phyloP scores from a whole-genome alignment of 192 early-diverging fungal species.

The Oehlia diaphana region DNA sequence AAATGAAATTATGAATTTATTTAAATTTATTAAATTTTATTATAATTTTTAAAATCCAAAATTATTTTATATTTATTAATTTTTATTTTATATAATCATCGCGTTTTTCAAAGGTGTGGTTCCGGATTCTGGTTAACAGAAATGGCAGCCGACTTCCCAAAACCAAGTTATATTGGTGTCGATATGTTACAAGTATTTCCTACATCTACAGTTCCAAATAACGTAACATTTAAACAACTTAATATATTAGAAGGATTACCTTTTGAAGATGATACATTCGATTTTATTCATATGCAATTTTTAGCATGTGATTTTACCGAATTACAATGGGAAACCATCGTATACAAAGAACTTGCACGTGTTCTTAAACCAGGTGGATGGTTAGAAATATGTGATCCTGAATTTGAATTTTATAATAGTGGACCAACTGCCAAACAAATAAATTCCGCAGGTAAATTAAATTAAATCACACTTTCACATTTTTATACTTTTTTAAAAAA shows the following conservation, averaged over 20 bases:
- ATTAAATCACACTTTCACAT: too few species aligned
- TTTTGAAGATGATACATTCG: conserved; percentile 43
- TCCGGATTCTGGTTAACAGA: conserved; percentile 44
- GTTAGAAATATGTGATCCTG: neutral
- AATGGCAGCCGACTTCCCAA: conserved; percentile 45
- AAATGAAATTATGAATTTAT: too few species aligned
- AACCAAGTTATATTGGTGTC: conserved; percentile 36
- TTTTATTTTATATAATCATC: too few species aligned
- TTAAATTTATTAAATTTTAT: too few species aligned
- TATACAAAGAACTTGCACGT: neutral
- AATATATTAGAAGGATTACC: conserved; percentile 34
- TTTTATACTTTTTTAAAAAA: too few species aligned
- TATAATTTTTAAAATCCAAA: too few species aligned
- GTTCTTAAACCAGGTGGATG: conserved; percentile 10
- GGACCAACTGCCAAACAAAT: too few species aligned
- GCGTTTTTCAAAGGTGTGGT: conserved; percentile 38
- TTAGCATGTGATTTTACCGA: neutral
- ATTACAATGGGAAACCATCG: neutral
- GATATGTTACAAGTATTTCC: conserved; percentile 39
- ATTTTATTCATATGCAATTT: neutral
- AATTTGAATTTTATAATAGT: neutral
- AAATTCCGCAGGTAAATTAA: too few species aligned
- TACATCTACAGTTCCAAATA: conserved; percentile 30
- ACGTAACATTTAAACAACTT: conserved; percentile 37
- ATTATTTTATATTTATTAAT: too few species aligned